Percentiles rank a stretch among this genome's conserved stretches.
Conservation (phyloP, 805 yeast genomes). For the Suhomyces pyralidae region DNA sequence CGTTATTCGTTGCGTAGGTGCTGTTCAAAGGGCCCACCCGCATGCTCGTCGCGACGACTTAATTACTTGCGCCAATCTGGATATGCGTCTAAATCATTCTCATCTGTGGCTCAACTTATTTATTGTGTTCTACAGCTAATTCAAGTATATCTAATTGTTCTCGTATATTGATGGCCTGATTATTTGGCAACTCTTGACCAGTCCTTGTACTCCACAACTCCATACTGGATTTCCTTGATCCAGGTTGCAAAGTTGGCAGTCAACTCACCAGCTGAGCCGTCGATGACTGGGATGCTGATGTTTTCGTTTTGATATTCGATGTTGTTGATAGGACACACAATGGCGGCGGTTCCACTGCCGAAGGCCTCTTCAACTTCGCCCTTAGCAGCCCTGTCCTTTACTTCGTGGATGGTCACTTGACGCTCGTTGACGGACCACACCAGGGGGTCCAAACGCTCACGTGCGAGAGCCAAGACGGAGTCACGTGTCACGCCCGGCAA, state of each 20-base stretch:
- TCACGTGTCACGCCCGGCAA: slow-evolving; percentile 96
- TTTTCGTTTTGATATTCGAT: slow-evolving; percentile 74
- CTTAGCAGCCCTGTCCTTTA: slow-evolving; percentile 67
- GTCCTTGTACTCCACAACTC: slow-evolving; percentile 60
- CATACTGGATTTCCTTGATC: slow-evolving; percentile 90
- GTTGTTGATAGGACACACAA: slow-evolving; percentile 87
- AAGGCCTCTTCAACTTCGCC: slow-evolving; percentile 91
- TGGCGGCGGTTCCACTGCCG: slow-evolving; percentile 97
- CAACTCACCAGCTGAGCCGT: slow-evolving; percentile 77
- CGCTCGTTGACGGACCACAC: slow-evolving; percentile 88
- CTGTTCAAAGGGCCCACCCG: not conserved
- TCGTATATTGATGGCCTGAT: not conserved
- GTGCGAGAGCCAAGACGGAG: slow-evolving; percentile 75
- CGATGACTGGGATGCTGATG: slow-evolving; percentile 73
- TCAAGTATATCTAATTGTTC: not conserved
- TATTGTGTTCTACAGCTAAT: not conserved
- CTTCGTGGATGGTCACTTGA: slow-evolving; percentile 75
- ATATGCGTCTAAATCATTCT: not conserved
- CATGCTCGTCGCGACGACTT: not conserved
- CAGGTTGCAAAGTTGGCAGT: slow-evolving; percentile 76
- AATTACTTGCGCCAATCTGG: not conserved
- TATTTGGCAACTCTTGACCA: slow-evolving; percentile 43
- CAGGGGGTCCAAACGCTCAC: slow-evolving; percentile 64
- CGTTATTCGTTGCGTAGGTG: not conserved
- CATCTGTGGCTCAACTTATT: not conserved